These are phyloP conservation scores for Paecilomyces variotii DNA, from an alignment of 2,329 filamentous ascomycete genomes.

Conservation along the genomic window DNA sequence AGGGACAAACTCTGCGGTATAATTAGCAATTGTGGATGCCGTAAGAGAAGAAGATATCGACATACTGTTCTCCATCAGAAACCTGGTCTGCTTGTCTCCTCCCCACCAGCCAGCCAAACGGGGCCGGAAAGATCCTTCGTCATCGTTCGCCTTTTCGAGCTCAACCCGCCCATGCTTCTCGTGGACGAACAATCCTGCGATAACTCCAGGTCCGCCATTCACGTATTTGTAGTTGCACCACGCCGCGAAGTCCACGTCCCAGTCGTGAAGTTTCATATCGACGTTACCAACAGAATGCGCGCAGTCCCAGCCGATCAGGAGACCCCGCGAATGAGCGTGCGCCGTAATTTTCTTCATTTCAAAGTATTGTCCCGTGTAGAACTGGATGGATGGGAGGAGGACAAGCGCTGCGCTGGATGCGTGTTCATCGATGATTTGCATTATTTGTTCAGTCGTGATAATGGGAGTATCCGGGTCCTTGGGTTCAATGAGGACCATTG, in stretches of 20 bases:
- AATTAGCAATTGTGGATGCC: background rate
- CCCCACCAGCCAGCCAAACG: conserved; percentile 84
- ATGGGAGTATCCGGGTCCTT: conserved; percentile 45
- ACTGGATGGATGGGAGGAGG: conserved; percentile 80
- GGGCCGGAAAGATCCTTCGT: conserved; percentile 49
- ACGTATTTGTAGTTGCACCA: conserved; percentile 97
- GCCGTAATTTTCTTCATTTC: conserved; percentile 74
- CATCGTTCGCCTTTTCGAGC: conserved; percentile 23
- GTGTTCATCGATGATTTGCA: conserved; percentile 66
- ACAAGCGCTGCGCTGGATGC: conserved; percentile 65
- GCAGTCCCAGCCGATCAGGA: conserved; percentile 78
- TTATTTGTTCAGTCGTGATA: conserved; percentile 62
- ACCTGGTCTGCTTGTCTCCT: conserved; percentile 65
- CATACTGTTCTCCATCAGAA: conserved; percentile 68
- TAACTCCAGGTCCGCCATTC: conserved; percentile 74
- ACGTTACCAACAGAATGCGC: conserved; percentile 84
- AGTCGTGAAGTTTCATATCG: conserved; percentile 69
- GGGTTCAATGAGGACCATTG: conserved; percentile 68
- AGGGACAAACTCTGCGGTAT: conserved; percentile 54
- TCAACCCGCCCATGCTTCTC: conserved; percentile 54
- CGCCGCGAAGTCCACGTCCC: conserved; percentile 83
- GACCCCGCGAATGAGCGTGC: conserved; percentile 62
- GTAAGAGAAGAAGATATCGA: background rate
- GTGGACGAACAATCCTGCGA: conserved; percentile 75
- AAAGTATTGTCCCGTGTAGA: conserved; percentile 83